phyloP scores from a whole-genome alignment of 106 monocot genomes.

The Acorus gramineus region DNA sequence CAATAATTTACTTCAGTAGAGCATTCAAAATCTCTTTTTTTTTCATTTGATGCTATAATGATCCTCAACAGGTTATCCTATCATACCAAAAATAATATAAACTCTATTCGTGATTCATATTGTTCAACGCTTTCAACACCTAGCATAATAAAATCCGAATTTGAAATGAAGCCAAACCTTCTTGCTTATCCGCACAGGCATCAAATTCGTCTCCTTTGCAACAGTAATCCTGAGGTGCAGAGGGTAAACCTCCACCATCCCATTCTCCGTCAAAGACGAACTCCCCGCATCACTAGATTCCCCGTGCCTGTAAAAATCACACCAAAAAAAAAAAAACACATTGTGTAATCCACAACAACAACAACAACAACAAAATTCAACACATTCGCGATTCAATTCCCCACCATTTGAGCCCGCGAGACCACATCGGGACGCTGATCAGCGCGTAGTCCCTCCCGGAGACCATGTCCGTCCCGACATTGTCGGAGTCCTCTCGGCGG shows the following conservation, averaged over 20 bases:
- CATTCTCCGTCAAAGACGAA: conserved; percentile 10
- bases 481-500: conserved; percentile 15
- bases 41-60: no score
- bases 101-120: no score
- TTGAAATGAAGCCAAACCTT: conserved; percentile 21
- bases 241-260: conserved; percentile 32
- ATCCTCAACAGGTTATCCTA: no score
- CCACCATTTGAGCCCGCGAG: conserved; percentile 34
- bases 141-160: no score
- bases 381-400: background rate
- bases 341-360: background rate
- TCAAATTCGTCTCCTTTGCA: conserved; percentile 29
- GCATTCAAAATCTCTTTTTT: no score
- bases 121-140: no score
- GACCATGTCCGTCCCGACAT: conserved; percentile 6
- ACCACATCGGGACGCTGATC: conserved; percentile 48
- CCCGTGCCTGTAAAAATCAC: conserved; percentile 20
- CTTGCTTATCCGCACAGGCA: conserved; percentile 52
- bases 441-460: conserved; percentile 40
- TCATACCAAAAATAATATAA: no score
- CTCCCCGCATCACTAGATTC: conserved; percentile 7
- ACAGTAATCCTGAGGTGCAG: conserved; percentile 41
- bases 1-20: no score
- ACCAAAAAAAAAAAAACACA: background rate
- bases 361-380: background rate